phyloP scores from a whole-genome alignment of 495 filamentous ascomycete species.

The Arthonia radiata region DNA sequence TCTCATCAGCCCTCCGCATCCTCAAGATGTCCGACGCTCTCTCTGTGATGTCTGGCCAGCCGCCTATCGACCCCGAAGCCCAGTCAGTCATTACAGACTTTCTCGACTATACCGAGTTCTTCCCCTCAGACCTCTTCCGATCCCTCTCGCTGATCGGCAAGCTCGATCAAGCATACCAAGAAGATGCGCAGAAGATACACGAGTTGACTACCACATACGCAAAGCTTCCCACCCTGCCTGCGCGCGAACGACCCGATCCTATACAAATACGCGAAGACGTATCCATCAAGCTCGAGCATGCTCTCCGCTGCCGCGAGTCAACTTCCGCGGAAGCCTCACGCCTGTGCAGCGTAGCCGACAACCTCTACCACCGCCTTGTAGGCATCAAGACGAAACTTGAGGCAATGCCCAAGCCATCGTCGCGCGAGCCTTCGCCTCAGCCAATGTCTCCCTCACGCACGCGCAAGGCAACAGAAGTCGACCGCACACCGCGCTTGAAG shows the following conservation, averaged over 20 bases:
- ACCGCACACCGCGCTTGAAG: slow-evolving; percentile 14
- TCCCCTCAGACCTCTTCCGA: slow-evolving; percentile 75
- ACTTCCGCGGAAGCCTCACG: slow-evolving; percentile 63
- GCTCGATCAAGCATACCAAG: slow-evolving; percentile 46
- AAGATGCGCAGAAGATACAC: slow-evolving; percentile 41
- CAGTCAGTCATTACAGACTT: slow-evolving; percentile 86
- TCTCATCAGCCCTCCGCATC: too few species aligned
- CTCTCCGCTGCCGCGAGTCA: slow-evolving; percentile 49
- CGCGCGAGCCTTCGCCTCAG: slow-evolving; percentile 38
- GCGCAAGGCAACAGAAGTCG: slow-evolving; percentile 11
- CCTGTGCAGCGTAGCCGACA: slow-evolving; percentile 50
- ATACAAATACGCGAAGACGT: slow-evolving; percentile 47
- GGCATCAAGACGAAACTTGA: slow-evolving; percentile 65
- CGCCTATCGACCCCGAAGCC: slow-evolving; percentile 57
- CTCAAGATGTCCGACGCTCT: slow-evolving; percentile 8
- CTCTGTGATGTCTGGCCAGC: slow-evolving; percentile 12
- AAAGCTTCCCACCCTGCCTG: slow-evolving; percentile 33
- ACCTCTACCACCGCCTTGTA: slow-evolving; percentile 50
- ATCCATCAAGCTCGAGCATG: slow-evolving; percentile 45
- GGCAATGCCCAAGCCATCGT: slow-evolving; percentile 43
- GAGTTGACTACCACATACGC: slow-evolving; percentile 50
- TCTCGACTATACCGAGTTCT: slow-evolving; percentile 84
- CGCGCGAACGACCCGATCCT: slow-evolving; percentile 25
- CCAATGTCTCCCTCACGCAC: slow-evolving; percentile 21
- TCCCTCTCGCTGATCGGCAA: slow-evolving; percentile 72